A percentile compares a stretch with the other conserved stretches of the same genome.
phyloP scores from a whole-genome alignment of 73 alveolate genomes.

The Paramecium tetraurelia region DNA sequence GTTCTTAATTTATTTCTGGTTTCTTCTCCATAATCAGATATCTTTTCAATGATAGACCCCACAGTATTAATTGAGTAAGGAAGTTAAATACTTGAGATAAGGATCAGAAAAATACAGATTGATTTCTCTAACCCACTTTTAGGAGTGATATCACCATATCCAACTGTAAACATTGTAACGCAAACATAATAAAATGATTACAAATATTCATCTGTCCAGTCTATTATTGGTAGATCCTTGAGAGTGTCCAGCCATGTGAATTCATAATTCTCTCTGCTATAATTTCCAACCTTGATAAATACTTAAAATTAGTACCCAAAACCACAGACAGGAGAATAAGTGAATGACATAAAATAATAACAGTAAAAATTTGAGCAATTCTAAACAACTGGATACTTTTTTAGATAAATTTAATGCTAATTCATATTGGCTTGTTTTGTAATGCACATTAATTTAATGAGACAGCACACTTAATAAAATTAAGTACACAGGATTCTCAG shows the following conservation, averaged over 20 bases:
- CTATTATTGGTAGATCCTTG: conserved; percentile 41
- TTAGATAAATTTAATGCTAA: conserved; percentile 3
- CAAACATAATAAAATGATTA: conserved; percentile 75
- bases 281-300: conserved; percentile 32
- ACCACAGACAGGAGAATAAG: conserved; percentile 19
- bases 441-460: conserved; percentile 23
- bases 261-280: neutral
- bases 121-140: conserved; percentile 61
- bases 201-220: conserved; percentile 64
- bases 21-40: conserved; percentile 67
- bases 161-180: conserved; percentile 80
- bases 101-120: conserved; percentile 67
- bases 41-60: conserved; percentile 65
- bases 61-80: conserved; percentile 81
- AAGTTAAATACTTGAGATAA: conserved; percentile 79
- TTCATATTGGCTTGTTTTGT: neutral
- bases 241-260: neutral
- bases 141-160: conserved; percentile 82
- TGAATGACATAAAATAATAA: conserved; percentile 14
- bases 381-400: neutral
- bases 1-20: conserved; percentile 68
- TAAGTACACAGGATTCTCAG: neutral
- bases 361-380: neutral
- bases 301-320: conserved; percentile 21
- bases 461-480: neutral